Evolutionary conservation across 2,329 filamentous ascomycete genomes (phyloP), one percentile per base, ranked within the genome.

Genomic region (Aspergillus uvarum): DNA sequence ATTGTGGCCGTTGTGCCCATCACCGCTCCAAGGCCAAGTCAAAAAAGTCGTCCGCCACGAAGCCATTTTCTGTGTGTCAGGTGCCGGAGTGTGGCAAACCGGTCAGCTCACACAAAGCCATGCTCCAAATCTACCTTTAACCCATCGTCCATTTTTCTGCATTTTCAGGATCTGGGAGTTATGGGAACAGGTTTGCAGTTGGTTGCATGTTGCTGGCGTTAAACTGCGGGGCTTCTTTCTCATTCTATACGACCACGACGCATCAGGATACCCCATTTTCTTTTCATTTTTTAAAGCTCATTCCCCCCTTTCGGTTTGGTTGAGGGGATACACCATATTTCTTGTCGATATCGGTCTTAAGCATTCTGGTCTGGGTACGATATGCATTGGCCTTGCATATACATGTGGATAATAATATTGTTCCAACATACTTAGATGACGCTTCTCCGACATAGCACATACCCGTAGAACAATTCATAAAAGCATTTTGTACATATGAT

Each of bases 41-140:
- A 3, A 77, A 74, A 59, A 77, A 74, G 54, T 48, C 22, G 3
- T 50, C 62, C 11, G 69, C 68, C 44, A 74, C 69, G 49, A 77
- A 74, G 48, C 75, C 76, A 8, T 81, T 81, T 60, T 70, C 75
- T 2, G 77, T 74, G 59, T 82, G 80, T 67, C 74, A 75, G 53
- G 77, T 80, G 5, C 66, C 69, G 14, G 76, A 70, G 38, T 82
- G 80, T 58, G 74, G 71, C 16, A 77, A 76, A 63, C 63, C 66
- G 21, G 70, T 81, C 32, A 76, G 73, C 58, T 64, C 69, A 35
- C 74, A 75, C 3, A 74, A 67, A 31, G 68, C 75, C 8, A 79
- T 82, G 77, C 73, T 81, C 49, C 80, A 81, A 60, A 68, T 82
- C 21, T 82, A 79, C 62, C 67, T 82, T n/a, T 82, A 68, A 76